Base-by-base conservation (phyloP, 2,329 filamentous ascomycete genomes). In the Thielaviopsis cerberus region DNA sequence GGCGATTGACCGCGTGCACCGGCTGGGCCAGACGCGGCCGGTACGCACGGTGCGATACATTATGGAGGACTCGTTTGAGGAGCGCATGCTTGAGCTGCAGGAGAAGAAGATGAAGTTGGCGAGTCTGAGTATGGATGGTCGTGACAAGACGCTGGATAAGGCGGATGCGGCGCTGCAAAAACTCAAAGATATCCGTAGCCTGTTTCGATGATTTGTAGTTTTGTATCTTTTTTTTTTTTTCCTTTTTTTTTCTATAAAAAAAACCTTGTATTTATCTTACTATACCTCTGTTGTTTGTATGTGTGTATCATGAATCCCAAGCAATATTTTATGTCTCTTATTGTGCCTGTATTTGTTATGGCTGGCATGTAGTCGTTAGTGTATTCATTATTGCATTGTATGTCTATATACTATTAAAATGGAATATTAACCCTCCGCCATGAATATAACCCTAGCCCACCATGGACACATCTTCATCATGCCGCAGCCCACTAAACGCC, bases 61-160 rank as follows among this genome's bases (percentile, higher is more conserved):
- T 65, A 97, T 97, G 88, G 76, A 79, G 24, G 76, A 81, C 61
- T 95, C 88, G 66, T 94, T 98, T 61, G 92, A 98, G 69, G 88
- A 94, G 72, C 91, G 89, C 73, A 95, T 98, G 79, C 73, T 94
- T 2, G 78, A 85, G 65, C 73, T 98, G 62, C 91, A 96, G 69
- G 81, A 86, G 60, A 94, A 92, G 78, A 98, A 98, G 77, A 87
- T 85, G 72, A 85, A 88, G 69, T 73, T 98, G 55, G 92, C 92
- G 0, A 88, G 86, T 66, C 74, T 97, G 63, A 91, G 86, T 67
- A 83, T 94, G 83, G 86, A 86, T 62, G 76, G 79, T 25, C 67
- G 77, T 67, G 70, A 80, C 73, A 73, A 70, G 61, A 69, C 70
- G 22, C 64, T 78, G 66, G 70, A 83, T 72, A 74, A 74, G 63